A percentile compares a stretch with the other conserved stretches of the same genome.
phyloP scores from a whole-genome alignment of 371 early-diverging fungal genomes.

The Apophysomyces ossiformis region DNA sequence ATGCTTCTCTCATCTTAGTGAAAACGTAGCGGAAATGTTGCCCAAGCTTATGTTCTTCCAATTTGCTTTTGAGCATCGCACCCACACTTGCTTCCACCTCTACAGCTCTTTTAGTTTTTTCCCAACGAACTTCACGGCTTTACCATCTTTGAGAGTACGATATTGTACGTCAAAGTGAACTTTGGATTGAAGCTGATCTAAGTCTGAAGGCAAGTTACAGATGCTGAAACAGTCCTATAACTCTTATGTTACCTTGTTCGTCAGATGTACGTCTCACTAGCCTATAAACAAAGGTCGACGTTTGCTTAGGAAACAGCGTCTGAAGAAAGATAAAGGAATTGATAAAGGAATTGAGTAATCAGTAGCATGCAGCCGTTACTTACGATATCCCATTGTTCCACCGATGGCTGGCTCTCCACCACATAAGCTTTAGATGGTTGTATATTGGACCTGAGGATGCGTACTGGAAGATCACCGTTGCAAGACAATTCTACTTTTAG shows the following conservation, averaged over 20 bases:
- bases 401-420: constrained; percentile 43
- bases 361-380: background rate
- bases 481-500: constrained; percentile 64
- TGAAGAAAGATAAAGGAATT: constrained; percentile 16
- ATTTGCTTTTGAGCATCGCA: constrained; percentile 44
- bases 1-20: constrained; percentile 55
- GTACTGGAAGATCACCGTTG: constrained; percentile 63
- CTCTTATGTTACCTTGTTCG: constrained; percentile 3
- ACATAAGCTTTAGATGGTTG: constrained; percentile 50
- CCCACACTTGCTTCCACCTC: constrained; percentile 70
- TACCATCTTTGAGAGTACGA: constrained; percentile 63
- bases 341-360: background rate
- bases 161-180: constrained; percentile 62
- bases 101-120: constrained; percentile 17
- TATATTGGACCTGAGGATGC: constrained; percentile 54
- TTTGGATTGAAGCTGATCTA: constrained; percentile 36
- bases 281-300: constrained; percentile 66
- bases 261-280: constrained; percentile 45
- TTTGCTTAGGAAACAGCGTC: constrained; percentile 68
- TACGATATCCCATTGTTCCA: constrained; percentile 59
- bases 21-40: constrained; percentile 62
- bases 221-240: background rate
- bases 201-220: background rate
- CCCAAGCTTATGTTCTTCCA: constrained; percentile 48
- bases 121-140: background rate